Conservation (phyloP, 345 rosid species). For the Laguncularia racemosa region DNA sequence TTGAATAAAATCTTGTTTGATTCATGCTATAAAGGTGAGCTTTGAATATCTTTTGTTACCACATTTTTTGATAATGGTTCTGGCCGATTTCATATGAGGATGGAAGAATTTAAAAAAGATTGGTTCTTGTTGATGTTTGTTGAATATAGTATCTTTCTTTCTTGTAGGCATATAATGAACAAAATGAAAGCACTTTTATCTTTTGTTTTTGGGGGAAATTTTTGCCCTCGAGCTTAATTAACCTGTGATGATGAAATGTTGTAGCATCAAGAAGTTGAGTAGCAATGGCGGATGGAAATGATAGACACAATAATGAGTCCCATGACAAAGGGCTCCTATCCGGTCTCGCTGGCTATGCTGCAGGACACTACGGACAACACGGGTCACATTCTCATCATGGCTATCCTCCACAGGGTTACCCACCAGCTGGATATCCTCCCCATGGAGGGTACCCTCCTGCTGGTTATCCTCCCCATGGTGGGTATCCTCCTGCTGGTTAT, state of each 20-base stretch:
- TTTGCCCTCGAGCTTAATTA: too few species aligned
- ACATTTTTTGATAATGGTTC: too few species aligned
- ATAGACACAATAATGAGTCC: conserved; percentile 27
- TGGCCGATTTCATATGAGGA: too few species aligned
- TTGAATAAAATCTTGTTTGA: too few species aligned
- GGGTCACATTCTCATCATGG: conserved; percentile 26
- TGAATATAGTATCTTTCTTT: not conserved
- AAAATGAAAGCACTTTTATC: too few species aligned
- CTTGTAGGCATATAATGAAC: not conserved
- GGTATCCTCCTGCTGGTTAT: conserved; percentile 39
- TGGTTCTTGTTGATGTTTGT: not conserved
- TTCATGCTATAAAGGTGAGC: too few species aligned
- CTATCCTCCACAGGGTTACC: conserved; percentile 33
- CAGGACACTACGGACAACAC: conserved; percentile 23
- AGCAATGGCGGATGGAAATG: conserved; percentile 43
- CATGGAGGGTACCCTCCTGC: conserved; percentile 29
- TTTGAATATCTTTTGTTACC: too few species aligned
- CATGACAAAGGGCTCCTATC: conserved; percentile 64
- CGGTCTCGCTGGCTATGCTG: conserved; percentile 53
- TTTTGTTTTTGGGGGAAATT: too few species aligned
- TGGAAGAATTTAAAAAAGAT: too few species aligned
- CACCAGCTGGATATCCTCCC: conserved; percentile 27
- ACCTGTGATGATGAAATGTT: too few species aligned
- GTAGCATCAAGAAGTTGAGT: conserved; percentile 7
- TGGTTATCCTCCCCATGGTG: conserved; percentile 56